Percentiles rank a stretch among this genome's conserved stretches.
phyloP scores from a whole-genome alignment of 2,329 filamentous ascomycete species.

The Aspergillus bombycis region DNA sequence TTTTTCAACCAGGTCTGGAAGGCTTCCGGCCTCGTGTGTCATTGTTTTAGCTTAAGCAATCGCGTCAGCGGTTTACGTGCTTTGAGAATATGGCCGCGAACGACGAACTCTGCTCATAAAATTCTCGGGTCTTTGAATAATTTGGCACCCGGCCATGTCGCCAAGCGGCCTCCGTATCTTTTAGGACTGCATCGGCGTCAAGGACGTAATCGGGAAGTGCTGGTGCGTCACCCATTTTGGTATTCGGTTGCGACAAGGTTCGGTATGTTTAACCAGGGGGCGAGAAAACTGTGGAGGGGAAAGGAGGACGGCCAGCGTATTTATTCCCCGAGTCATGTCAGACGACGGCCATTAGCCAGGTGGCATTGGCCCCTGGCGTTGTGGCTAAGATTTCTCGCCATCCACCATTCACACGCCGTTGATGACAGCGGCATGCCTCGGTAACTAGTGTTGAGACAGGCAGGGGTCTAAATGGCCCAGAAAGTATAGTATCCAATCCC shows the following conservation, averaged over 20 bases:
- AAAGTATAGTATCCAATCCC: not conserved
- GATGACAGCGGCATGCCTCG: not conserved
- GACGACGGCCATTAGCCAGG: not conserved
- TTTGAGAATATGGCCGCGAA: not conserved
- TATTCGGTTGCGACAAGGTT: not conserved
- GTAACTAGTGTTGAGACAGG: not conserved
- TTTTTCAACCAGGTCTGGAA: constrained; percentile 67
- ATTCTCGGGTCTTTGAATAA: constrained; percentile 65
- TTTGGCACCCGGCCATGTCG: constrained; percentile 64
- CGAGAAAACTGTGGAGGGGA: not conserved
- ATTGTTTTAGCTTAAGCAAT: constrained; percentile 56
- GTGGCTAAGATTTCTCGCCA: not conserved
- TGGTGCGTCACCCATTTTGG: constrained; percentile 13
- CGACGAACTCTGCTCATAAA: constrained; percentile 60
- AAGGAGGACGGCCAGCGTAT: not conserved
- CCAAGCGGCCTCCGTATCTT: constrained; percentile 60
- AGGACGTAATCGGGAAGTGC: constrained; percentile 60
- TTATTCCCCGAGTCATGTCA: not conserved
- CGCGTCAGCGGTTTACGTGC: not conserved
- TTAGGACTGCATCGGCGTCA: constrained; percentile 61
- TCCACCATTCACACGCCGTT: not conserved
- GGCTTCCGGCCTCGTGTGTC: constrained; percentile 59
- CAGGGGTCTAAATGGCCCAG: not conserved
- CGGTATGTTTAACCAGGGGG: not conserved
- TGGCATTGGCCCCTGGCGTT: not conserved